Percentiles rank a stretch among this genome's conserved stretches.
phyloP scores from a whole-genome alignment of 2,329 filamentous ascomycete genomes.

The Colletotrichum scovillei region DNA sequence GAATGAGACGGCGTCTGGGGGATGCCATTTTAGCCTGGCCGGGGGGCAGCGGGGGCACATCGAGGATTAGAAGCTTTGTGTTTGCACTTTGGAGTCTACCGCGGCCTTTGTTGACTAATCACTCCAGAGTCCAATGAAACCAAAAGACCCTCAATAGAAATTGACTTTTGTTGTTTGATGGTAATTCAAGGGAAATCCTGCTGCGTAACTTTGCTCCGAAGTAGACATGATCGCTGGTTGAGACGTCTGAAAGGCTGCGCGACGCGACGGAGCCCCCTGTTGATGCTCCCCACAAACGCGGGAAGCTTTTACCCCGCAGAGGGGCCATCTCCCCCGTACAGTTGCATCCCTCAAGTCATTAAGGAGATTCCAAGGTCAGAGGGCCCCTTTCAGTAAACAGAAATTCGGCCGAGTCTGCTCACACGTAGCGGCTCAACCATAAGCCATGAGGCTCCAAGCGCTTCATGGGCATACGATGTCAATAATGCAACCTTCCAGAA shows the following conservation, averaged over 20 bases:
- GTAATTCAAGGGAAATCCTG: background rate
- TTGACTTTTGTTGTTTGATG: background rate
- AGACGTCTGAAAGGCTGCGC: background rate
- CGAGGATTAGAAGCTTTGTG: background rate
- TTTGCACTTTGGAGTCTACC: background rate
- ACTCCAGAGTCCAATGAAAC: background rate
- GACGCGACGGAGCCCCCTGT: slow-evolving; percentile 19
- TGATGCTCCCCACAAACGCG: slow-evolving; percentile 20
- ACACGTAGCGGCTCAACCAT: background rate
- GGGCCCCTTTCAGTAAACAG: slow-evolving; percentile 5
- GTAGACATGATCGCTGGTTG: background rate
- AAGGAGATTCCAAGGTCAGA: slow-evolving; percentile 9
- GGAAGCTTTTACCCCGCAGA: slow-evolving; percentile 33
- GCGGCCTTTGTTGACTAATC: background rate
- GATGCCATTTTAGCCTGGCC: background rate
- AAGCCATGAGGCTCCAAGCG: background rate
- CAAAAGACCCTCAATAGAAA: background rate
- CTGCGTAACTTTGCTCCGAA: background rate
- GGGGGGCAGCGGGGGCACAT: background rate
- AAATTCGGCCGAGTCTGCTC: background rate
- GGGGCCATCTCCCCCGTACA: slow-evolving; percentile 28
- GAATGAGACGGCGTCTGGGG: slow-evolving; percentile 26
- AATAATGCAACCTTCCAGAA: background rate
- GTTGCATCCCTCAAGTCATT: background rate
- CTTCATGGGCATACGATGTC: background rate